Base-by-base conservation (phyloP, 345 rosid genomes). In the Dimocarpus longan region DNA sequence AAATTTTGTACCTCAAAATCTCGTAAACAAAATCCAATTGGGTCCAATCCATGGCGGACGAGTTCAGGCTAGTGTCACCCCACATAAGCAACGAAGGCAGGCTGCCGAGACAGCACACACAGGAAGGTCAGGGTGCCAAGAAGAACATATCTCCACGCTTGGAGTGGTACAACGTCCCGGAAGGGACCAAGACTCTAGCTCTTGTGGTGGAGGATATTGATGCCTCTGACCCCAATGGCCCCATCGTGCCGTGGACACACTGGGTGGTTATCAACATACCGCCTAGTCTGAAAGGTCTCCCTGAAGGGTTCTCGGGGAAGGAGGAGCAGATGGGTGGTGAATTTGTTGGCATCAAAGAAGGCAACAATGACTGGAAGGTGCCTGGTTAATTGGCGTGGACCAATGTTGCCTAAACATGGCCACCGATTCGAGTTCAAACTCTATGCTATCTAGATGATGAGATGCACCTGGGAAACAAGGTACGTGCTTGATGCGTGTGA, bases 321-420 rank as follows among this genome's bases (percentile, higher is more conserved):
- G 92, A 80, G 39, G 93, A 84, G 76, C 84, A 88, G 37, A 3
- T 26, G 3, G 86, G 85, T 4, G 87, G 86, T 19, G 87, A 87
- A 0, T 80, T 80, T 79, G 89, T 54, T 0, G 62, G 63, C 40
- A 89, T 93, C 48, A 88, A 87, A 44, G 98, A 95, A 79, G 98
- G 98, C 0, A 40, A 80, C 28, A 95, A 90, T 80, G 98, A 92
- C 72, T 80, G 84, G 78, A 95, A 95, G 77, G 80, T 90, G 18
- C 97, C 95, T 0, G 98, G 95, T 0, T n/a, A n/a, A n/a, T n/a
- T 92, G 98, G 98, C 89, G 93, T 5, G 94, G 85, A 3, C 95
- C 95, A 0, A 81, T 76, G 83, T 26, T 92, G 67, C 93, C 93
- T 11, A 59, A 73, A 46, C 94, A 87, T 56, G 93, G 87, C 19